Evolutionary conservation across 1,284 basidiomycete genomes (phyloP).

Genomic region (Phellopilus nigrolimitatus): DNA sequence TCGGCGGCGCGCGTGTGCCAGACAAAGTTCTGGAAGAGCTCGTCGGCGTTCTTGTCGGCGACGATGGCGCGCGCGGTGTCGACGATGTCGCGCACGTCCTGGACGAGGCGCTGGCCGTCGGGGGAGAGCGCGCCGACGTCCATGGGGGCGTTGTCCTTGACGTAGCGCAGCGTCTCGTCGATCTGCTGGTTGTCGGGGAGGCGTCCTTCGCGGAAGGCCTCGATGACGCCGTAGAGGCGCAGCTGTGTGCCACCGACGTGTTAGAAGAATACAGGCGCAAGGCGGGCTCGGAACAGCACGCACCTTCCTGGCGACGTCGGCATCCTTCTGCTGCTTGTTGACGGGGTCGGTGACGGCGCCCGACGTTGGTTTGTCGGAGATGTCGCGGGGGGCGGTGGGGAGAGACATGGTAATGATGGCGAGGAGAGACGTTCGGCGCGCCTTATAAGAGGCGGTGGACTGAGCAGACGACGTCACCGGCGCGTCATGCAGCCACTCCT

Average conservation of each 20-base stretch:
- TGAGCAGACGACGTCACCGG: too few relatives aligned
- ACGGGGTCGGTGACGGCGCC: constrained; percentile 25
- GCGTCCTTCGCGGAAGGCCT: constrained; percentile 74
- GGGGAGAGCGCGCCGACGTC: constrained; percentile 62
- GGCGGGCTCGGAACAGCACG: neutral
- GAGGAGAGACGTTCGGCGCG: neutral
- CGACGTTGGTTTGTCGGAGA: constrained; percentile 22
- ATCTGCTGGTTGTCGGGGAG: constrained; percentile 81
- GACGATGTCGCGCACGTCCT: constrained; percentile 71
- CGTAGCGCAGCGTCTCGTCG: constrained; percentile 66
- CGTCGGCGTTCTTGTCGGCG: constrained; percentile 80
- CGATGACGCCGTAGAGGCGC: constrained; percentile 72
- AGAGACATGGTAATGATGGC: constrained; percentile 21
- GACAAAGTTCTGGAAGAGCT: constrained; percentile 84
- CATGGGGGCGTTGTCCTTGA: constrained; percentile 64
- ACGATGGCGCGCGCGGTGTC: constrained; percentile 69
- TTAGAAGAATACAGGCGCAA: neutral
- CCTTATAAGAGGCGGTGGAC: too few relatives aligned
- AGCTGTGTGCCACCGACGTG: neutral
- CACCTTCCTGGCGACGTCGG: constrained; percentile 26
- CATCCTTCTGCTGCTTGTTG: constrained; percentile 21
- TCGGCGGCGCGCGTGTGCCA: constrained; percentile 64
- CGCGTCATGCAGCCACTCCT: too few relatives aligned
- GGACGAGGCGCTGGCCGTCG: constrained; percentile 73
- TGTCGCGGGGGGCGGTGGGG: constrained; percentile 21